Base-by-base conservation (phyloP, 306 rosid species). In the Sicyos baderoa region DNA sequence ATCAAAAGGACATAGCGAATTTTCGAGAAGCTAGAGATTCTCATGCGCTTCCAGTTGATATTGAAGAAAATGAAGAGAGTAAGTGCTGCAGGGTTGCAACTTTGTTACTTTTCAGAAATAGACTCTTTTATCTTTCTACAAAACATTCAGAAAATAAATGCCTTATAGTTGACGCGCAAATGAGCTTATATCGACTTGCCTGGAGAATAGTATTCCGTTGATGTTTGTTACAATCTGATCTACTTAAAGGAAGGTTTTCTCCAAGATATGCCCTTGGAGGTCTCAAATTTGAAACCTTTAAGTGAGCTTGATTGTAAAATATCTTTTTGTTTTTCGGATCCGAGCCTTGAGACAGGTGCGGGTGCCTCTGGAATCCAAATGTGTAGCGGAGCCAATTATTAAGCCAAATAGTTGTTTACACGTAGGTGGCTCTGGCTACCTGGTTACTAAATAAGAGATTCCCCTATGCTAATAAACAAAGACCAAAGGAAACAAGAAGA, bases 1-100 rank as follows among this genome's bases (percentile, higher is more conserved):
- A 89, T 76, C 94, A 85, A 76, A 93, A 90, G 83, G 99, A 93
- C 85, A 74, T 80, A 37, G 89, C 81, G 1, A 90, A 82, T 73
- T 78, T 89, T 21, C 79, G 87, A 77, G 87, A 82, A 56, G 71
- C 77, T 9, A 87, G 77, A 70, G 91, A 90, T 68, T 81, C 91
- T 22, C 85, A 81, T 81, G 82, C 80, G 10, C 72, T 18, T 52
- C 87, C 82, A 54, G 62, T 85, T 21, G 91, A 88, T 75, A 80
- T 18, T 73, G 76, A 84, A 75, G 88, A 86, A 58, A 81, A 79
- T 75, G 74, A 74, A 45, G 80, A 81, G 67, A 80, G 96, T 85
- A 79, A 85, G 91, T 81, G 68, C 18, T 22, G n/a, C 29, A 40
- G 19, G 5, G 68, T 16, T 59, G 8, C 65, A 45, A 72, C 68